Percentiles rank a stretch among this genome's conserved stretches.
These are phyloP conservation scores for Aspergillus tamarii DNA, from an alignment of 2,329 filamentous ascomycete species.

Conservation along the genomic window DNA sequence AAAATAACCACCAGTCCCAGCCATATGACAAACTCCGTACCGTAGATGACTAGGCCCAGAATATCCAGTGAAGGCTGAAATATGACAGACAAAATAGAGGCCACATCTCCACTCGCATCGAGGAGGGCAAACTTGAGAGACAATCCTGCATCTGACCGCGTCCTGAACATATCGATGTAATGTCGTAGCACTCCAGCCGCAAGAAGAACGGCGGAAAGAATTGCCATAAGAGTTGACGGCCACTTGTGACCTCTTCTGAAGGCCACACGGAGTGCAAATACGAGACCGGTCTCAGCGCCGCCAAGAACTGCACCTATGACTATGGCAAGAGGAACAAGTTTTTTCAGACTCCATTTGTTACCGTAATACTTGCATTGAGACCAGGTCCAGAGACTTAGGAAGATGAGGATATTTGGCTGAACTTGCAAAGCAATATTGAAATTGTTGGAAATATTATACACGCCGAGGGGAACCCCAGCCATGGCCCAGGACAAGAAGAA, in stretches of 20 bases:
- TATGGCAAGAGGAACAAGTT: background rate
- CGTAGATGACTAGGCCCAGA: background rate
- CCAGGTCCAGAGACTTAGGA: constrained; percentile 58
- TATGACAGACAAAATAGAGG: background rate
- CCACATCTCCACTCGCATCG: background rate
- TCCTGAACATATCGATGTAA: constrained; percentile 52
- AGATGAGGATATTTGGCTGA: constrained; percentile 60
- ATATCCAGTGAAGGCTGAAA: background rate
- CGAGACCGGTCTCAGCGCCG: constrained; percentile 60
- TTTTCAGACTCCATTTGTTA: constrained; percentile 18
- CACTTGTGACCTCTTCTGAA: constrained; percentile 54
- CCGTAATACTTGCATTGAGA: constrained; percentile 61
- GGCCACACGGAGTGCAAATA: constrained; percentile 59
- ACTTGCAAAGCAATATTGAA: constrained; percentile 58
- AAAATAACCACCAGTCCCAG: background rate
- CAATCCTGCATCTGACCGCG: background rate
- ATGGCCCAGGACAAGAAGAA: constrained; percentile 74
- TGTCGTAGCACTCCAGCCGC: constrained; percentile 68
- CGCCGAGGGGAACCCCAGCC: constrained; percentile 68
- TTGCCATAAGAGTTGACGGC: constrained; percentile 69
- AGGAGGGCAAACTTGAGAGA: background rate
- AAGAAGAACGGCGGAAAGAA: constrained; percentile 64
- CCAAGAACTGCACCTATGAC: constrained; percentile 53
- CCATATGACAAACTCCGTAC: background rate
- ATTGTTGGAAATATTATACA: constrained; percentile 59